Evolutionary conservation across 2,329 filamentous ascomycete species (phyloP), one percentile per base, ranked within the genome.

Genomic region (Alternaria longipes): DNA sequence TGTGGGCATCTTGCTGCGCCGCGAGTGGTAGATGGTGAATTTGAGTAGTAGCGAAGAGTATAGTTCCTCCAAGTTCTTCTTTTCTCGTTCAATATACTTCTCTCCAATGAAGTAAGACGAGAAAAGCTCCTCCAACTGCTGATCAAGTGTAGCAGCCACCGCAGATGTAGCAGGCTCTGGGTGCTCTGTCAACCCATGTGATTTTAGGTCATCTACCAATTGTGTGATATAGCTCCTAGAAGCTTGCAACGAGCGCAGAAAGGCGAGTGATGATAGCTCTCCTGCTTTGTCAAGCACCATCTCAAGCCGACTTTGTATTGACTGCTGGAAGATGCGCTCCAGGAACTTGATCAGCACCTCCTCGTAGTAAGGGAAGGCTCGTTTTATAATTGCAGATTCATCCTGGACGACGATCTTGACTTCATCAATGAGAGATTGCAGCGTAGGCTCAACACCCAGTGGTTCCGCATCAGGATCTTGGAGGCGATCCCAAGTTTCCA

Each of bases 291-390:
- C 94, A 49, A 99, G 83, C 4, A 99, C 94, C 88, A 97, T 92
- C 77, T 99, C 95, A 9, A 99, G 84, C 14, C 94, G 88, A 78
- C 98, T 94, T 79, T 99, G 96, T 64, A 99, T 94, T 2, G 94
- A 98, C 79, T 99, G 95, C 76, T 99, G 95, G 74, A 99, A 99
- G 11, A 99, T 91, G 67, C 95, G 87, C 79, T 99, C 95, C 53
- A 99, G 86, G 72, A 99, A 99, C 71, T 94, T 94, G 66, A 90
- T 90, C 52, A 99, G 83, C 1, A 99, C 95, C 61, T 94, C 94
- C 71, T 99, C 95, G 70, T 97, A 94, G 78, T 94, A 97, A 0
- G 95, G 95, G 74, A 99, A 99, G 0, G 95, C 94, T 53, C 93
- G 89, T 79, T 95, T 97, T 78, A 99, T 98, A 77, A 97, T 97